Base-by-base conservation (phyloP, 2,329 filamentous ascomycete genomes). In the Pseudogymnoascus sp. region DNA sequence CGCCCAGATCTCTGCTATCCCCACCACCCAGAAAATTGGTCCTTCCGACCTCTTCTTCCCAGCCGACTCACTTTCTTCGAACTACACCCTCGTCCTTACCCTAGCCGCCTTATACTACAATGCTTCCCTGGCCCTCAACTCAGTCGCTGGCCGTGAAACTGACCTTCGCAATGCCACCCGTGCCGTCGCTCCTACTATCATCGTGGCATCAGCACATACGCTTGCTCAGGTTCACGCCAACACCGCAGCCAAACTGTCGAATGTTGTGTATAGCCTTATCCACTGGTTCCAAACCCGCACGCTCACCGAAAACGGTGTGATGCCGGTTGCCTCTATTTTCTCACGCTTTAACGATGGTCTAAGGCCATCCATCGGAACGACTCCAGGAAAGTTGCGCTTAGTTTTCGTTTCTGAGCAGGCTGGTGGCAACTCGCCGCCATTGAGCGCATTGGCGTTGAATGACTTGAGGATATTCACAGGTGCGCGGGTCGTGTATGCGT, bases 81-180 rank as follows among this genome's bases (percentile, higher is more conserved):
- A 88, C 0, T 93, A 96, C 76, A 85, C 91, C 1, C 82, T 97
- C 25, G 84, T 87, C 62, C 81, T 96, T 65, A 91, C 91, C 0
- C 81, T 99, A 64, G 86, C 89, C 1, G 92, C 93, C 0, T 82
- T 99, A 7, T 96, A 87, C 76, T 89, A 86, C 21, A 95, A 96
- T 73, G 83, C 91, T 16, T 95, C 91, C 0, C 78, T 99, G 18
- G 91, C 92, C 25, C 83, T 99, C 70, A 97, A 91, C 76, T 95
- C 92, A 0, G 92, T 96, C 25, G 89, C 92, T 14, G 89, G 89
- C 5, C 82, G 84, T 37, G 84, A 84, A 10, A 81, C 89, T 11
- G 86, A 95, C 72, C 81, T 97, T 38, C 79, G 81, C 16, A 77
- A 92, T 21, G 91, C 91, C 21, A 89, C 89, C 21, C 84, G 86